Evolutionary conservation across 1,284 basidiomycete genomes (phyloP), one percentile per base, ranked within the genome.

Genomic region (Cutaneotrichosporon sp.): DNA sequence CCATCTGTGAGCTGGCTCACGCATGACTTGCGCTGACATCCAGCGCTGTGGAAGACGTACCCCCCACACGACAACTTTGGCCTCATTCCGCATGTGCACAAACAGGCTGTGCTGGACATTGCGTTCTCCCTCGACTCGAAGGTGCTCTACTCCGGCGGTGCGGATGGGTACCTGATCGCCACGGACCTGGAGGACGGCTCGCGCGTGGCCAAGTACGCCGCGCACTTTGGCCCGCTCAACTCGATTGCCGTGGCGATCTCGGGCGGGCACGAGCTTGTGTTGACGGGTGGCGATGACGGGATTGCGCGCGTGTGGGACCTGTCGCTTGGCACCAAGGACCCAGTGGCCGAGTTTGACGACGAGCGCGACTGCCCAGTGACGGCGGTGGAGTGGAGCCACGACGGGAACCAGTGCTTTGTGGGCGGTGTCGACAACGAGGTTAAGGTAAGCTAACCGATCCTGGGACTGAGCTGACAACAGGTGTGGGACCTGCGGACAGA

Each of bases 351-450:
- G 34, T 89, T 92, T 70, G 87, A 92, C 67, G 75, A 95, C 51
- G 90, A 90, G 2, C 90, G 73, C 45, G 77, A 79, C 63, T 77
- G 90, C 72, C 93, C 94, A 0, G 89, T 92, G 29, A 97, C 93
- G n/a, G 84, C 89, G 0, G 92, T 95, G 0, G 90, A 89, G 72
- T 97, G 92, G 92, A 89, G 90, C 69, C 86, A 86, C 43, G 93
- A 97, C 72, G 94, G 91, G 0, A 84, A 89, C 65, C 89, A 86
- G 66, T 83, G 94, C 60, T 97, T 91, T 69, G 86, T 91, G n/a
- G 92, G 89, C 10, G 92, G 90, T 8, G 79, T 97, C 69, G 94
- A 97, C 79, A 97, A 97, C 69, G 91, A 92, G 76, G 88, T 97
- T 66, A 92, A 95, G 76, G 93, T 93, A 74, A 66, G 89, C 83